These are phyloP conservation scores for Suaeda aralocaspica DNA, from an alignment of 148 eudicot species.

Conservation along the genomic window DNA sequence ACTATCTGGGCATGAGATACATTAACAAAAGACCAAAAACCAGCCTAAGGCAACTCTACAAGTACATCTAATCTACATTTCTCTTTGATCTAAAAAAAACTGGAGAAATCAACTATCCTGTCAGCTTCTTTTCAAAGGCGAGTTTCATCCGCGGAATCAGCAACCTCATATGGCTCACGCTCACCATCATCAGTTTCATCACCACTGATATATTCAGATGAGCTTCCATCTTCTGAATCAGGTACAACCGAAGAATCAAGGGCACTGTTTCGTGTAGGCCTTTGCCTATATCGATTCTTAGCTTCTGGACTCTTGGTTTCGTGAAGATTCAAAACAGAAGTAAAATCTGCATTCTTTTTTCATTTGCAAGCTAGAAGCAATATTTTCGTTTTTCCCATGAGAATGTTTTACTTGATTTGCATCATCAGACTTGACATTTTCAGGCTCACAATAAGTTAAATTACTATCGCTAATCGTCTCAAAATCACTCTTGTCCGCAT, in stretches of 20 bases:
- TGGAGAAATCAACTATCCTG: constrained; percentile 18
- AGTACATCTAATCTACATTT: constrained; percentile 16
- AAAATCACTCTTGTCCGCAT: neutral
- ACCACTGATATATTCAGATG: constrained; percentile 26
- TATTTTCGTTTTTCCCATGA: constrained; percentile 18
- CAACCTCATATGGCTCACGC: constrained; percentile 17
- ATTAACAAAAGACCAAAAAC: constrained; percentile 18
- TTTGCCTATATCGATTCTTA: constrained; percentile 56
- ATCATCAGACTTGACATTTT: constrained; percentile 18
- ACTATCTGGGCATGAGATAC: constrained; percentile 6
- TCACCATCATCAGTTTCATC: constrained; percentile 11
- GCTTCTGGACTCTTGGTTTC: constrained; percentile 37
- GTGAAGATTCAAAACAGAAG: constrained; percentile 22
- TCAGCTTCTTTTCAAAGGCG: constrained; percentile 24
- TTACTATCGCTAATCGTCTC: constrained; percentile 20
- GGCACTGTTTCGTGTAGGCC: constrained; percentile 61
- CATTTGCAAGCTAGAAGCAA: constrained; percentile 5
- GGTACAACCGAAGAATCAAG: constrained; percentile 32
- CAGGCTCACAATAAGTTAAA: constrained; percentile 28
- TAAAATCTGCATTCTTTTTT: constrained; percentile 40
- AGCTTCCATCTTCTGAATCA: constrained; percentile 57
- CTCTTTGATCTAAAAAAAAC: constrained; percentile 18
- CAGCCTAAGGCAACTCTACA: constrained; percentile 25
- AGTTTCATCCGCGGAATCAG: constrained; percentile 37
- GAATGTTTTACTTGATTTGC: constrained; percentile 17